Conservation (phyloP, 192 early-diverging fungal species). For the Backusella australiensis region DNA sequence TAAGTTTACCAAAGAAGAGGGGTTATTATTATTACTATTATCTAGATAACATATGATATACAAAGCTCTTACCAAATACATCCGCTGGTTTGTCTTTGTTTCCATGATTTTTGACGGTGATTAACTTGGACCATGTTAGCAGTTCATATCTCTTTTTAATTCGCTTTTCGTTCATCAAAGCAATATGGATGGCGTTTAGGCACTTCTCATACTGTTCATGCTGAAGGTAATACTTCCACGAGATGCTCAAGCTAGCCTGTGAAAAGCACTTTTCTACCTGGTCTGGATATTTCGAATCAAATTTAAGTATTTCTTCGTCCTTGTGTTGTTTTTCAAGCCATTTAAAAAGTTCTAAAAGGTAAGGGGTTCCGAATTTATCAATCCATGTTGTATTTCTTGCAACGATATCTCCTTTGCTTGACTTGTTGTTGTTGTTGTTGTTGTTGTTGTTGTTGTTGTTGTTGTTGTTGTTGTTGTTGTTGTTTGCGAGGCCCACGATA, state of each 20-base stretch:
- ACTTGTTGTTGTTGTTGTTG: neutral
- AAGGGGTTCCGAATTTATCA: neutral
- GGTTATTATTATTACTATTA: neutral
- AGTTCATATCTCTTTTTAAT: neutral
- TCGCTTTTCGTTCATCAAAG: neutral
- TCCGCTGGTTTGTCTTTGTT: neutral
- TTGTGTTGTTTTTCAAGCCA: neutral
- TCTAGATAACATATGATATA: neutral
- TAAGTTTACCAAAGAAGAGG: neutral
- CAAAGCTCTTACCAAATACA: neutral
- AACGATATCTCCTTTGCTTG: neutral
- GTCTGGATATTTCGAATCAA: neutral
- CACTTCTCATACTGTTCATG: neutral
- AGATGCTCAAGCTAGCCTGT: neutral
- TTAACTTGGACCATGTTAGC: neutral
- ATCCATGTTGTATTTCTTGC: neutral
- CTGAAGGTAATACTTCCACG: conserved; percentile 3
- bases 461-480: no score
- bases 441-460: no score
- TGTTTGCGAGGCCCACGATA: neutral
- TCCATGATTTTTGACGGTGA: neutral
- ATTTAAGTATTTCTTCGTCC: neutral
- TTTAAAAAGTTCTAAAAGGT: neutral
- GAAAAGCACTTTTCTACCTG: neutral
- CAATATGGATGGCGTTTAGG: neutral